A percentile compares a stretch with the other conserved stretches of the same genome.
Conservation (phyloP, 495 filamentous ascomycete species). For the Podospora pseudopauciseta region DNA sequence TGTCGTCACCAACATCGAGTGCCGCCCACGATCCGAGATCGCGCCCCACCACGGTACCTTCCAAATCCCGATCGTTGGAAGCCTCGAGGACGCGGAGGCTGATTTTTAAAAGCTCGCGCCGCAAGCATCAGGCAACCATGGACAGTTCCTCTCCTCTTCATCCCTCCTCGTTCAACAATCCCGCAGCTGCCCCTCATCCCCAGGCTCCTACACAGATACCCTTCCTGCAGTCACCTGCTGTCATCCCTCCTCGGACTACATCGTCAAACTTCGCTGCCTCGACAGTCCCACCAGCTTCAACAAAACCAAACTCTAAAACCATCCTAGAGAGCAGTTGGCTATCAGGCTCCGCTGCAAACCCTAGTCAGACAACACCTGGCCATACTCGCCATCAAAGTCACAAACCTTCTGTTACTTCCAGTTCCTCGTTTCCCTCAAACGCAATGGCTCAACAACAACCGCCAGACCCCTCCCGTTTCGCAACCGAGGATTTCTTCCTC, state of each 20-base stretch:
- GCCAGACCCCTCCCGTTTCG: slow-evolving; percentile 45
- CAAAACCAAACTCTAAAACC: slow-evolving; percentile 50
- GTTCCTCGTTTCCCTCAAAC: slow-evolving; percentile 28
- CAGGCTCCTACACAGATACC: slow-evolving; percentile 8
- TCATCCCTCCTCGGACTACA: slow-evolving; percentile 70
- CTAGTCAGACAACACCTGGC: slow-evolving; percentile 9
- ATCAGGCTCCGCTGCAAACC: slow-evolving; percentile 11
- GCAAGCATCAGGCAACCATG: slow-evolving; percentile 32
- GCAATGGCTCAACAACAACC: slow-evolving; percentile 35
- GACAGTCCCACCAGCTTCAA: slow-evolving; percentile 22
- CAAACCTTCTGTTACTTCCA: slow-evolving; percentile 32
- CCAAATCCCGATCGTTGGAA: slow-evolving; percentile 1
- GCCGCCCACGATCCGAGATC: slow-evolving; percentile 1
- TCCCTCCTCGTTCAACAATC: not conserved
- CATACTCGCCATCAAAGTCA: slow-evolving; percentile 35
- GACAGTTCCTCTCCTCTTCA: slow-evolving; percentile 19
- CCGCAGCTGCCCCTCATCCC: slow-evolving; percentile 8
- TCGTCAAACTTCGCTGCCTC: slow-evolving; percentile 43
- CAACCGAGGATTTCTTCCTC: slow-evolving; percentile 45
- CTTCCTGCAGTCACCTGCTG: slow-evolving; percentile 57
- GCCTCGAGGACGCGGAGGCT: slow-evolving; percentile 19
- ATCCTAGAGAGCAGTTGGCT: slow-evolving; percentile 59
- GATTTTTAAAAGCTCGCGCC: slow-evolving; percentile 21
- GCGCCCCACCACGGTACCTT: slow-evolving; percentile 14
- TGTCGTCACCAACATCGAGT: slow-evolving; percentile 22